phyloP scores from a whole-genome alignment of 164 flowering plant species.

The Nymphaea colorata region DNA sequence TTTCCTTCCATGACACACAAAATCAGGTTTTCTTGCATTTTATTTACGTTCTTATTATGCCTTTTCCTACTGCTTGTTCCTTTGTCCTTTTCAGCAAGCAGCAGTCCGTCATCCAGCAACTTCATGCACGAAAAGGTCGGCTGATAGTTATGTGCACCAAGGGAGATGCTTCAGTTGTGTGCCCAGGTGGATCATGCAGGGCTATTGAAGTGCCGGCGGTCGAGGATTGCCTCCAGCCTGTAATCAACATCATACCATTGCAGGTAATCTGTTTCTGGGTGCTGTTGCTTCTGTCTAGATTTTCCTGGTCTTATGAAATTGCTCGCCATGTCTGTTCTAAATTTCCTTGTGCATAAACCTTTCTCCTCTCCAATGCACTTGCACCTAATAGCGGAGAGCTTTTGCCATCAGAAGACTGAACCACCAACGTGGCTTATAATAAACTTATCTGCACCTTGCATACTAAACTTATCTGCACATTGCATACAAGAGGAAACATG shows the following conservation, averaged over 20 bases:
- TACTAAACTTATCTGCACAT: no score
- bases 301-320: background rate
- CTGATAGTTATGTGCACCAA: constrained; percentile 81
- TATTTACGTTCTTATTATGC: no score
- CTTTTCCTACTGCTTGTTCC: background rate
- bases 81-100: constrained; percentile 59
- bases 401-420: no score
- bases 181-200: constrained; percentile 55
- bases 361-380: no score
- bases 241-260: constrained; percentile 76
- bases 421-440: no score
- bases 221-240: constrained; percentile 96
- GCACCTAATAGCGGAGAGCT: no score
- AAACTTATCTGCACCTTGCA: no score
- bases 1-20: background rate
- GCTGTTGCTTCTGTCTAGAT: background rate
- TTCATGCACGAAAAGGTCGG: constrained; percentile 92
- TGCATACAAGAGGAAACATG: no score
- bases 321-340: no score
- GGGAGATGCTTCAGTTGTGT: constrained; percentile 67
- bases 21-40: background rate
- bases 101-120: constrained; percentile 96
- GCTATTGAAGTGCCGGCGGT: constrained; percentile 90
- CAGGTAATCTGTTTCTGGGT: constrained; percentile 43
- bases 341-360: no score